These are phyloP conservation scores for Codiaeum variegatum DNA, from an alignment of 441 rosid species.

Conservation along the genomic window DNA sequence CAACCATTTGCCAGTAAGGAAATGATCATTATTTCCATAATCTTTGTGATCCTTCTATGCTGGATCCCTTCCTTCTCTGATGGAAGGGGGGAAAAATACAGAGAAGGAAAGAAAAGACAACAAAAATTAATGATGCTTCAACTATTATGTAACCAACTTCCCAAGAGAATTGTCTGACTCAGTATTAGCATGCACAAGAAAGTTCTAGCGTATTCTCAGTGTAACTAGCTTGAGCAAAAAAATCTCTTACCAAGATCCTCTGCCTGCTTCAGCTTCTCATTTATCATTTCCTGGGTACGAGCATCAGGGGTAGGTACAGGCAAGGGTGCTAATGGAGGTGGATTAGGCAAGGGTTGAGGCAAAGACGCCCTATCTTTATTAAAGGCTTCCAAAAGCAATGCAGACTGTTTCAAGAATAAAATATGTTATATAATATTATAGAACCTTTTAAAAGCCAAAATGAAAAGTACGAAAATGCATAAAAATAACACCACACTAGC, in stretches of 20 bases:
- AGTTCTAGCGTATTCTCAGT: neutral
- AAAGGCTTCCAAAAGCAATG: constrained; percentile 94
- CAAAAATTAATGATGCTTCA: neutral
- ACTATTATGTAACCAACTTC: neutral
- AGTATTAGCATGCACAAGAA: constrained; percentile 5
- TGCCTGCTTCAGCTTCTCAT: constrained; percentile 93
- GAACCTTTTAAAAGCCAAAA: neutral
- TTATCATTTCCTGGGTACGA: constrained; percentile 96
- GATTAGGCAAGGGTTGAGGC: constrained; percentile 79
- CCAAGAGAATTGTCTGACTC: neutral
- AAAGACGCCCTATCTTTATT: constrained; percentile 97
- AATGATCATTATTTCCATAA: neutral
- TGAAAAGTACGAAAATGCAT: constrained; percentile 5
- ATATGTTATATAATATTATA: constrained; percentile 10
- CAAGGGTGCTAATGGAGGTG: constrained; percentile 64
- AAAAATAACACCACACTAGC: neutral
- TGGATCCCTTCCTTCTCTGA: neutral
- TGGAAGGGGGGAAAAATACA: neutral
- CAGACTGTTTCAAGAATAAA: constrained; percentile 49
- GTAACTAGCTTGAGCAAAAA: neutral
- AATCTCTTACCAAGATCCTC: constrained; percentile 84
- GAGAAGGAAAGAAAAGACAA: neutral
- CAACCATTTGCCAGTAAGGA: neutral
- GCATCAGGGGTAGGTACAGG: constrained; percentile 76
- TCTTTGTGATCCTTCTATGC: neutral